These are phyloP conservation scores for Citrus cavaleriei DNA, from an alignment of 345 rosid species.

Conservation along the genomic window DNA sequence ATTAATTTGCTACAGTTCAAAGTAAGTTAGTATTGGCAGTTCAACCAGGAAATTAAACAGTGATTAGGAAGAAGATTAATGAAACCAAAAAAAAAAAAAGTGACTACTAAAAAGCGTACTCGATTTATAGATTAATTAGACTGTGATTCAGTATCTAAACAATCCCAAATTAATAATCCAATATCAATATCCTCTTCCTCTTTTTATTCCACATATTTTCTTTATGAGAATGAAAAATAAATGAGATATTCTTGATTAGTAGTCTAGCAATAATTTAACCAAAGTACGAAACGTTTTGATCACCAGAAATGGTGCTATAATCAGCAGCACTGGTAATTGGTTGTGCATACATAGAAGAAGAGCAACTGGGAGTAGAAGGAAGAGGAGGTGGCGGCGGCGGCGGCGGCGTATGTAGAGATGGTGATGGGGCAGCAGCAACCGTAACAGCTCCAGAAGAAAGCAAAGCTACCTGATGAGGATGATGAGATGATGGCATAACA, in stretches of 20 bases:
- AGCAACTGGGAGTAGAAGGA: slow-evolving; percentile 35
- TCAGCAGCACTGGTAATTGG: slow-evolving; percentile 29
- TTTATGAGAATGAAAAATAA: slow-evolving; percentile 24
- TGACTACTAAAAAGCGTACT: background rate
- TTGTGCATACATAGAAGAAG: slow-evolving; percentile 57
- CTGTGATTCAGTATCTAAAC: slow-evolving; percentile 7
- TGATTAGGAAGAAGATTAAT: slow-evolving; percentile 6
- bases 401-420: slow-evolving; percentile 21
- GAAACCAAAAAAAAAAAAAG: slow-evolving; percentile 19
- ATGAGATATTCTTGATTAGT: slow-evolving; percentile 24
- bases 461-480: slow-evolving; percentile 34
- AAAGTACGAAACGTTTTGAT: slow-evolving; percentile 60
- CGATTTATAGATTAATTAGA: slow-evolving; percentile 9
- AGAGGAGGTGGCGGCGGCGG: slow-evolving; percentile 33
- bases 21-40: background rate
- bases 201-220: slow-evolving; percentile 22
- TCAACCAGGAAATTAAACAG: slow-evolving; percentile 1
- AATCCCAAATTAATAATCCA: slow-evolving; percentile 7
- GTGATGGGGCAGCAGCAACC: slow-evolving; percentile 42
- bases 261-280: slow-evolving; percentile 34
- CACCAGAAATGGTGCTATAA: slow-evolving; percentile 60
- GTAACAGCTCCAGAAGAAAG: slow-evolving; percentile 58
- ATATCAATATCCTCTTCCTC: slow-evolving; percentile 16
- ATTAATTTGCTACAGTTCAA: background rate
- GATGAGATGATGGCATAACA: slow-evolving; percentile 33